These are phyloP conservation scores for Solanum chaucha DNA, from an alignment of 257 asterid genomes.

Conservation along the genomic window DNA sequence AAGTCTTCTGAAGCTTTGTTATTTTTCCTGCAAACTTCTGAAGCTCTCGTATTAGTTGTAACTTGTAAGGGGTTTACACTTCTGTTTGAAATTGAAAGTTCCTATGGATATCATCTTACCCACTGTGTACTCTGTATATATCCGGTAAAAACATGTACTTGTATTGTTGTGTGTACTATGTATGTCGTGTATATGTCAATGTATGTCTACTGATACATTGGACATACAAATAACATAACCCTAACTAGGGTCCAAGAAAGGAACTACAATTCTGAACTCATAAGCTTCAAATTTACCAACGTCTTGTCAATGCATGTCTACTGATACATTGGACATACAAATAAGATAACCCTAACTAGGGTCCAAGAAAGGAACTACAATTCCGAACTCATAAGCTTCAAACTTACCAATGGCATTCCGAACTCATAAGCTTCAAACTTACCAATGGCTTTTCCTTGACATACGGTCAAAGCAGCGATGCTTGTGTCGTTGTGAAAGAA, in stretches of 20 bases:
- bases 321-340: background rate
- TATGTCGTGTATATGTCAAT: background rate
- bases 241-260: background rate
- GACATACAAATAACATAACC: background rate
- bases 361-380: background rate
- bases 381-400: background rate
- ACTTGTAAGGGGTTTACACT: background rate
- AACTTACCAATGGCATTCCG: background rate
- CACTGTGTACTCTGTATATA: background rate
- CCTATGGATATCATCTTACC: background rate
- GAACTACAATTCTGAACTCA: background rate
- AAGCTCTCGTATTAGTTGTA: background rate
- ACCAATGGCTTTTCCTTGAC: background rate
- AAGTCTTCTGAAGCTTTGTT: conserved; percentile 1
- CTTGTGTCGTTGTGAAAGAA: background rate
- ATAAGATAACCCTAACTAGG: background rate
- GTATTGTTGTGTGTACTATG: background rate
- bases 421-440: background rate
- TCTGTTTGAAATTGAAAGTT: background rate
- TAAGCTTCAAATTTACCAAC: background rate
- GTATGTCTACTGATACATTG: background rate
- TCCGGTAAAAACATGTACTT: background rate
- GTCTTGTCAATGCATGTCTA: too few relatives aligned
- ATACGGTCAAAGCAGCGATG: background rate
- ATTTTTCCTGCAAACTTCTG: background rate